Conservation (phyloP, 306 rosid species). For the Cucumis sativus region DNA sequence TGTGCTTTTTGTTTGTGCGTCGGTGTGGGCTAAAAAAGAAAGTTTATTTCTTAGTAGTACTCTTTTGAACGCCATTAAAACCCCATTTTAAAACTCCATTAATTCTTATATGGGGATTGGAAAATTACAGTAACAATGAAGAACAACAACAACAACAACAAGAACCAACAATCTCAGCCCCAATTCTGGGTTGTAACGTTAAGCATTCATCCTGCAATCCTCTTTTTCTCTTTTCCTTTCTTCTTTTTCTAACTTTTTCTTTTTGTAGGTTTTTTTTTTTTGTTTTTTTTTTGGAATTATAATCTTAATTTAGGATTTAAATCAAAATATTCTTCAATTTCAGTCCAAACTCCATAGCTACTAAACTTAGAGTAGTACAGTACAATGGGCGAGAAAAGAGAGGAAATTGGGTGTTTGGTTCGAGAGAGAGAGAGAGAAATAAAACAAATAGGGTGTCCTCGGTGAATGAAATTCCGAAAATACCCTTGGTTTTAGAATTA, state of each 20-base stretch:
- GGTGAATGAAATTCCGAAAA: not conserved
- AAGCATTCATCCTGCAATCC: not conserved
- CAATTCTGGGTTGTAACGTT: not conserved
- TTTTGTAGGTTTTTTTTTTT: not conserved
- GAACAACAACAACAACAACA: too few species aligned
- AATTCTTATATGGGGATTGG: not conserved
- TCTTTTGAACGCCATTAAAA: not conserved
- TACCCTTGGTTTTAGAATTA: not conserved
- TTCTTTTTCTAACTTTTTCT: not conserved
- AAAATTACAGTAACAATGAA: not conserved
- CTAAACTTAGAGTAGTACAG: not conserved
- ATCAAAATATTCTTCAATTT: slow-evolving; percentile 2
- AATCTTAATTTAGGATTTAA: not conserved
- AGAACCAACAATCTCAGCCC: not conserved
- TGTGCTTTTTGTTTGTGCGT: slow-evolving; percentile 14
- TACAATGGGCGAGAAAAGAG: not conserved
- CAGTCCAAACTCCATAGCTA: not conserved
- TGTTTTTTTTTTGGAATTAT: not conserved
- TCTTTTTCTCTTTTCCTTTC: not conserved
- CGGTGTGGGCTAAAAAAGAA: slow-evolving; percentile 13
- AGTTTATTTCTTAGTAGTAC: not conserved
- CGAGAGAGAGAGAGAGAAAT: too few species aligned
- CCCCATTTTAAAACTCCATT: not conserved
- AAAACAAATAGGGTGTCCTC: too few species aligned
- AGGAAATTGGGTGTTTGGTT: not conserved